Evolutionary conservation across 495 filamentous ascomycete genomes (phyloP), one percentile per base, ranked within the genome.

Genomic region (Penicillium taxi): DNA sequence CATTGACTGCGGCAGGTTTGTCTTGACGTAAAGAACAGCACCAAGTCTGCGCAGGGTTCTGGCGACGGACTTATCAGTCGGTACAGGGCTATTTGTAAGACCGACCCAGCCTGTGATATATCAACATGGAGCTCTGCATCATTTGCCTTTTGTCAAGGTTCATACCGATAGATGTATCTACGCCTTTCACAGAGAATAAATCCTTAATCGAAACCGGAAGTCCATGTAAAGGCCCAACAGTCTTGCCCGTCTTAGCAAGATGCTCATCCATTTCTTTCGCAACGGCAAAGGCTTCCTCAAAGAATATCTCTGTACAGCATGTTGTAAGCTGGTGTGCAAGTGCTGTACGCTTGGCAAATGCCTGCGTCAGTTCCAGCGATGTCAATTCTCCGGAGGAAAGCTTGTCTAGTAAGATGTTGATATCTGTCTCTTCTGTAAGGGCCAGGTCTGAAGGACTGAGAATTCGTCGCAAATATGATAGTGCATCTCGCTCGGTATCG

Each of bases 201-300:
- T 84, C 81, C 54, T 86, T 86, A 7, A 83, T 66, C 15, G 72
- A 77, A 16, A 84, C 75, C 0, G 81, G 81, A 6, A 86, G 41
- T 12, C 81, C 81, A 40, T 86, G 81, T 0, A 86, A 58, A 3
- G 78, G 80, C 0, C 81, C 81, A 11, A 73, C 43, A 4, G 67
- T 58, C 29, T 64, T 65, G 0, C 63, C 59, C 3, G 61, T 61
- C 20, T 48, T 50, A 5, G 44, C 41, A 4, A 74, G 40, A 33
- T 66, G 39, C 5, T 58, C 55, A 46, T 77, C 73, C 22, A 72
- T 36, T 20, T 58, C 35, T 19, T 49, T 50, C 1, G 72, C 72
- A 3, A 44, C 41, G 5, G 48, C 47, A 17, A 76, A 47, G 0
- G 70, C 72, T 18, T 62, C 47, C 11, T 67, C 55, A 9, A 80